Percentiles rank a stretch among this genome's conserved stretches.
phyloP scores from a whole-genome alignment of 1,284 basidiomycete genomes.

The Spongiforma sp. region DNA sequence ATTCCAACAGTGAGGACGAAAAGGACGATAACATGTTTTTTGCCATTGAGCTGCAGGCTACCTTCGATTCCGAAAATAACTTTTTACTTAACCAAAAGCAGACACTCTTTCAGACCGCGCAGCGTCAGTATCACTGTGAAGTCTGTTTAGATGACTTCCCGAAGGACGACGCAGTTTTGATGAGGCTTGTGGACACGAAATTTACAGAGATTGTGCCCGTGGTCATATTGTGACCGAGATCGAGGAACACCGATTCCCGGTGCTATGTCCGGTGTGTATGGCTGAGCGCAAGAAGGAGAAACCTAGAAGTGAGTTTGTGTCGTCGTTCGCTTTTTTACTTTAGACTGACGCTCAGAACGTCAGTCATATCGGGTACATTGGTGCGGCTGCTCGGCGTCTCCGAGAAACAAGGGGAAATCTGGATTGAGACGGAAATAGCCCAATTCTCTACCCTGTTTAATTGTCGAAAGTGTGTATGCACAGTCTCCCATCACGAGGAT shows the following conservation, averaged over 20 bases:
- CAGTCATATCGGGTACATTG: constrained; percentile 47
- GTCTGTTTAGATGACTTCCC: constrained; percentile 59
- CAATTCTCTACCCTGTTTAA: constrained; percentile 54
- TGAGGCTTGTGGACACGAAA: constrained; percentile 56
- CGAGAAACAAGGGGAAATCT: constrained; percentile 52
- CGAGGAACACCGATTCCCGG: constrained; percentile 58
- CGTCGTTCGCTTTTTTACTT: neutral
- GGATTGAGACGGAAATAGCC: constrained; percentile 59
- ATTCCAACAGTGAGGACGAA: constrained; percentile 1
- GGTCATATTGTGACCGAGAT: constrained; percentile 53
- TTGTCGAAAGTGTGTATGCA: constrained; percentile 32
- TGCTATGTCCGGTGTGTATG: constrained; percentile 62
- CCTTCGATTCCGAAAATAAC: constrained; percentile 52
- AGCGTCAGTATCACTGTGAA: constrained; percentile 53
- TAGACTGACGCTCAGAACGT: neutral
- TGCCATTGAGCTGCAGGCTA: constrained; percentile 47
- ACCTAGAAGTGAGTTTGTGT: constrained; percentile 47
- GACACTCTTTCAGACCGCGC: constrained; percentile 33
- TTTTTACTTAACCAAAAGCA: constrained; percentile 42
- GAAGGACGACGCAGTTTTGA: constrained; percentile 50
- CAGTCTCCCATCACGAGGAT: no score
- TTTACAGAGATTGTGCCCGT: constrained; percentile 60
- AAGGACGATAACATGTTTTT: constrained; percentile 20
- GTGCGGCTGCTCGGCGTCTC: constrained; percentile 54
- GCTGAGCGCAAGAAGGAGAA: constrained; percentile 37